Base-by-base conservation (phyloP, 768 basidiomycete genomes). In the Phaffia tasmanica region DNA sequence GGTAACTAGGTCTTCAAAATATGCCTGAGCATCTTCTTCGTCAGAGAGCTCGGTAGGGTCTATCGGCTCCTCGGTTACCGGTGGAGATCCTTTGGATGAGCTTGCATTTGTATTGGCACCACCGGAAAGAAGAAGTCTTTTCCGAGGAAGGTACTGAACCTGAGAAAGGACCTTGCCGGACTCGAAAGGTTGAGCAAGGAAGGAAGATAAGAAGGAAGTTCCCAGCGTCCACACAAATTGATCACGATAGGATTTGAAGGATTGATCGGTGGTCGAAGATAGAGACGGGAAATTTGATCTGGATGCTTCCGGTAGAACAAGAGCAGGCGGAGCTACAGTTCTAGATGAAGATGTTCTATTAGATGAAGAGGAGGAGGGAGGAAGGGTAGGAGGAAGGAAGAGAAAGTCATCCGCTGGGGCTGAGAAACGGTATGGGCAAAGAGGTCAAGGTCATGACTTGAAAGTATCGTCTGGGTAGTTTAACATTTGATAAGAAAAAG, bases 21-120 rank as follows among this genome's bases (percentile, higher is more conserved):
- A 69, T 23, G 67, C 67, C 50, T 69, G 67, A 30, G 67, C 67
- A 54, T 69, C 67, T 25, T 69, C 67, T 9, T 65, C 64, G 25
- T 65, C 64, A 50, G 46, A n/a, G 32, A 48, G 54, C 16, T 56
- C 54, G 42, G 55, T 47, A 29, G 55, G 54, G 4, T 57, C 63
- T 18, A 48, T 42, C 0, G 21, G 25, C 55, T 58, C 49, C 14
- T 51, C 57, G 18, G 16, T 19, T 47, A 15, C 35, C 35, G 35
- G 35, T 42, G 35, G 35, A 42, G 35, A 11, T 30, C 2, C 21
- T 19, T 14, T 53, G 42, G 21, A 58, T 21, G n/a, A 46, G 15
- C 30, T n/a, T 25, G 15, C 6, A 46, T 50, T 30, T 30, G 64
- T n/a, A 25, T 23, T 42, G 32, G n/a, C 46, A 8, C 25, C 16